Evolutionary conservation across 2,329 filamentous ascomycete species (phyloP).

Genomic region (Seiridium cupressi): DNA sequence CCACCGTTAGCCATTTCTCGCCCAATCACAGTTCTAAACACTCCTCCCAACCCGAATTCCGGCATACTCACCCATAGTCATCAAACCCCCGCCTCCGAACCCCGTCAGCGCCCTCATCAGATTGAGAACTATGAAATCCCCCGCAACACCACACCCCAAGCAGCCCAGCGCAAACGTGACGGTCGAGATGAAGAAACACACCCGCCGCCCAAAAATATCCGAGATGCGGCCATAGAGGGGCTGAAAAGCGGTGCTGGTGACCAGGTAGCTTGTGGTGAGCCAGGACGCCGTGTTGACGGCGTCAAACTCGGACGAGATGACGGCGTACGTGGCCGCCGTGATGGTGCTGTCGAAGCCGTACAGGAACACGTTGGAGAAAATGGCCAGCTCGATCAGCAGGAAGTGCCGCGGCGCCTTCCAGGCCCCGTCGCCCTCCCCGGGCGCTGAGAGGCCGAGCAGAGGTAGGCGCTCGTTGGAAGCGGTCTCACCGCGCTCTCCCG

Average conservation of each 20-base stretch:
- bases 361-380: slow-evolving; percentile 65
- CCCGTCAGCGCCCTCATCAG: slow-evolving; percentile 66
- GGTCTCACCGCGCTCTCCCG: neutral
- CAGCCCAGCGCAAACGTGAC: slow-evolving; percentile 62
- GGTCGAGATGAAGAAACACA: slow-evolving; percentile 64
- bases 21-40: neutral
- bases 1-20: neutral
- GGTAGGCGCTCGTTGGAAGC: slow-evolving; percentile 12
- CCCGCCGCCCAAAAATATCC: slow-evolving; percentile 55
- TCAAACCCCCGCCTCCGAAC: slow-evolving; percentile 65
- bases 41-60: slow-evolving; percentile 16
- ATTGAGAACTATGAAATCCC: slow-evolving; percentile 58
- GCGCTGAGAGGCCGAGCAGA: slow-evolving; percentile 10
- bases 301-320: slow-evolving; percentile 73
- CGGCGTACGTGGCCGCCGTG: slow-evolving; percentile 70
- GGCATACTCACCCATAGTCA: slow-evolving; percentile 60
- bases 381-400: slow-evolving; percentile 56
- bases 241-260: slow-evolving; percentile 46
- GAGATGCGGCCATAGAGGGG: slow-evolving; percentile 12
- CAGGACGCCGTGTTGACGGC: slow-evolving; percentile 72
- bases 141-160: slow-evolving; percentile 62
- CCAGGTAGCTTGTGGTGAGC: slow-evolving; percentile 70
- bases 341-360: slow-evolving; percentile 71
- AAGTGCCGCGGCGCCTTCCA: slow-evolving; percentile 55
- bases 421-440: slow-evolving; percentile 13